A percentile compares a stretch with the other conserved stretches of the same genome.
Conservation (phyloP, 208 protist genomes). For the Crithidia expoeki region DNA sequence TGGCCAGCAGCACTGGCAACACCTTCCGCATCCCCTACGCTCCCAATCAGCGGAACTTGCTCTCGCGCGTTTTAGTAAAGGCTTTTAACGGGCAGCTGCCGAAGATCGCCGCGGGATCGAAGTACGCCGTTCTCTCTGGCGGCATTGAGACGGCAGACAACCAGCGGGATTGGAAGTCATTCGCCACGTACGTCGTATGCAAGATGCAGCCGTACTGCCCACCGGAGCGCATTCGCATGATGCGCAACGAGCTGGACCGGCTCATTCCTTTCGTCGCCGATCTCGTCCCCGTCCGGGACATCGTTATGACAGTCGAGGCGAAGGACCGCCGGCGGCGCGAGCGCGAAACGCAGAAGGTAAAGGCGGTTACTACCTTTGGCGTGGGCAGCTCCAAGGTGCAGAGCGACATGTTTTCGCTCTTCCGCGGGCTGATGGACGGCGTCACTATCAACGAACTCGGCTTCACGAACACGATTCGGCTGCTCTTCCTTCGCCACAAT, state of each 20-base stretch:
- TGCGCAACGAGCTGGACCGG: conserved; percentile 70
- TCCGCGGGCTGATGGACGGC: conserved; percentile 65
- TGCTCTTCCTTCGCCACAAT: conserved; percentile 72
- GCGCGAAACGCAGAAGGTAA: conserved; percentile 74
- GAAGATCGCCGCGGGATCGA: conserved; percentile 52
- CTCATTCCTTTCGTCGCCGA: conserved; percentile 83
- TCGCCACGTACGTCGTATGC: conserved; percentile 75
- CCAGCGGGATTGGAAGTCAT: conserved; percentile 87
- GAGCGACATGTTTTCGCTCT: conserved; percentile 89
- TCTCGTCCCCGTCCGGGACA: conserved; percentile 80
- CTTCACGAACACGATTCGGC: conserved; percentile 76
- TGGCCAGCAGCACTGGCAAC: conserved; percentile 86
- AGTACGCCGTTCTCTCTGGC: conserved; percentile 78
- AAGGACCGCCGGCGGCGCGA: conserved; percentile 73
- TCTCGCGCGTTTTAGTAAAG: conserved; percentile 58
- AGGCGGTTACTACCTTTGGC: conserved; percentile 57
- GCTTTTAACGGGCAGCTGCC: conserved; percentile 81
- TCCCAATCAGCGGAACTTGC: conserved; percentile 69
- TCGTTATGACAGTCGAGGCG: conserved; percentile 54
- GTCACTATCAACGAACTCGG: conserved; percentile 64
- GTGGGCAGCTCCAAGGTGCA: conserved; percentile 83
- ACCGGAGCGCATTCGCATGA: conserved; percentile 26
- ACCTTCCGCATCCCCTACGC: conserved; percentile 75
- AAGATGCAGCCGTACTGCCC: conserved; percentile 65
- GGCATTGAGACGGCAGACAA: conserved; percentile 70